These are phyloP conservation scores for Aspergillus piperis DNA, from an alignment of 2,329 filamentous ascomycete genomes.

Conservation along the genomic window DNA sequence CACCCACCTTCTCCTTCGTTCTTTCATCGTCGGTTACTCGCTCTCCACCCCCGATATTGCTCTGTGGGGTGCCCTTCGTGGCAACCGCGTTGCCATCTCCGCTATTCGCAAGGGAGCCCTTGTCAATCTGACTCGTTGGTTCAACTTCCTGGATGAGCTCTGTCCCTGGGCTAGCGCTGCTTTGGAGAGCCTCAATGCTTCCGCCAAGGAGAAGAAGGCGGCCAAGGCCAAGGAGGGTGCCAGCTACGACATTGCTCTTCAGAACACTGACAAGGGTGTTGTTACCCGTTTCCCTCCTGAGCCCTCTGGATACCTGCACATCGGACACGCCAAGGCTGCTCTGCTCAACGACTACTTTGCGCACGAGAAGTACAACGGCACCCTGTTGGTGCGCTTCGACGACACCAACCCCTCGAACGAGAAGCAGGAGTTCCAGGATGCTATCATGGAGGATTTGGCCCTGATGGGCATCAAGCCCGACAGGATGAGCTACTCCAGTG, in stretches of 20 bases:
- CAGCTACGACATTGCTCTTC: conserved; percentile 85
- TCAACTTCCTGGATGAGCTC: conserved; percentile 76
- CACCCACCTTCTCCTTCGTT: conserved; percentile 82
- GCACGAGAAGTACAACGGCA: conserved; percentile 88
- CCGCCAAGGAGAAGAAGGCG: conserved; percentile 68
- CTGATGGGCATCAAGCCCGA: conserved; percentile 92
- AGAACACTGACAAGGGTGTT: conserved; percentile 83
- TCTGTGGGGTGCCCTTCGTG: conserved; percentile 79
- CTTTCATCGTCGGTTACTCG: conserved; percentile 79
- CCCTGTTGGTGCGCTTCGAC: conserved; percentile 87
- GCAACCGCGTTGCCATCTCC: conserved; percentile 79
- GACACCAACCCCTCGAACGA: conserved; percentile 98
- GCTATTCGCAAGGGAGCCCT: conserved; percentile 78
- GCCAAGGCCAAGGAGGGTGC: conserved; percentile 74
- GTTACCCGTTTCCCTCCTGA: conserved; percentile 92
- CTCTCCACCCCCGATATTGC: conserved; percentile 76
- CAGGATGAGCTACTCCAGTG: conserved; percentile 82
- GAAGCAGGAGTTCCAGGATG: conserved; percentile 93
- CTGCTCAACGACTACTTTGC: conserved; percentile 96
- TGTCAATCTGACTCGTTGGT: conserved; percentile 82
- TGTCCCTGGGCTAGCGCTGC: conserved; percentile 75
- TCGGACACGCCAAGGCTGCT: conserved; percentile 92
- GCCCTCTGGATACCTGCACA: conserved; percentile 93
- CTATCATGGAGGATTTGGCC: conserved; percentile 86
- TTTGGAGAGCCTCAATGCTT: conserved; percentile 68